These are phyloP conservation scores for Aspergillus ochraceus DNA, from an alignment of 2,329 filamentous ascomycete genomes.

Conservation along the genomic window DNA sequence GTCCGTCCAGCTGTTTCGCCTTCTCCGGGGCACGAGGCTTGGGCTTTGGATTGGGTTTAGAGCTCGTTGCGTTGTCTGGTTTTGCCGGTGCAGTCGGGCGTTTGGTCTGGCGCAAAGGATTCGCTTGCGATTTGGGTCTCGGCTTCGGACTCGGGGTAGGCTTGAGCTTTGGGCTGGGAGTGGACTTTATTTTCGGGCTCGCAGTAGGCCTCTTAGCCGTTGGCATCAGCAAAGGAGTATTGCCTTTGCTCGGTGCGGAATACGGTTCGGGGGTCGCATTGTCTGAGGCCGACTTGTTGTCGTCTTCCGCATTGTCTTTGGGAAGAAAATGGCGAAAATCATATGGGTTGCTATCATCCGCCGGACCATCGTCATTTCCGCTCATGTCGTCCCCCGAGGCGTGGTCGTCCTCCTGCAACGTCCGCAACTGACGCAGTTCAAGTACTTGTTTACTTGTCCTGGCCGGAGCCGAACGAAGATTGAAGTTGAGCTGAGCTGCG, in stretches of 20 bases:
- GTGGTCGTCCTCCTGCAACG: slow-evolving; percentile 37
- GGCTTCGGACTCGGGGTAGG: slow-evolving; percentile 10
- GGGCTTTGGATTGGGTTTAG: slow-evolving; percentile 26
- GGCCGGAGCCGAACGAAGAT: slow-evolving; percentile 69
- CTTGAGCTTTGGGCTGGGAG: slow-evolving; percentile 20
- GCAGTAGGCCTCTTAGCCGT: slow-evolving; percentile 26
- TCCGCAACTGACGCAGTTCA: slow-evolving; percentile 65
- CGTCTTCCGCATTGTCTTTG: slow-evolving; percentile 37
- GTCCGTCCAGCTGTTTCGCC: slow-evolving; percentile 2
- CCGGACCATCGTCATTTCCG: slow-evolving; percentile 44
- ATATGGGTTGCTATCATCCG: slow-evolving; percentile 49
- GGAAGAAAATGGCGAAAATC: slow-evolving; percentile 52
- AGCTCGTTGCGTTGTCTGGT: slow-evolving; percentile 11
- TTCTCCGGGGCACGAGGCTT: slow-evolving; percentile 16
- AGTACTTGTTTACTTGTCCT: slow-evolving; percentile 66
- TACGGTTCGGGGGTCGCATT: slow-evolving; percentile 39
- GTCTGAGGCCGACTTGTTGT: slow-evolving; percentile 33
- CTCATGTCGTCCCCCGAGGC: slow-evolving; percentile 35
- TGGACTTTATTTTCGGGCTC: slow-evolving; percentile 24
- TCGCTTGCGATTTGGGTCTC: slow-evolving; percentile 31
- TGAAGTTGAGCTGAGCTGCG: slow-evolving; percentile 83
- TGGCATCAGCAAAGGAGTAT: slow-evolving; percentile 34
- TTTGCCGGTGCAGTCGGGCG: slow-evolving; percentile 22
- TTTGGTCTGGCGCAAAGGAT: slow-evolving; percentile 34
- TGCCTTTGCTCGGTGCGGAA: slow-evolving; percentile 29